Conservation (phyloP, 106 monocot genomes). For the Dendrobium catenatum region DNA sequence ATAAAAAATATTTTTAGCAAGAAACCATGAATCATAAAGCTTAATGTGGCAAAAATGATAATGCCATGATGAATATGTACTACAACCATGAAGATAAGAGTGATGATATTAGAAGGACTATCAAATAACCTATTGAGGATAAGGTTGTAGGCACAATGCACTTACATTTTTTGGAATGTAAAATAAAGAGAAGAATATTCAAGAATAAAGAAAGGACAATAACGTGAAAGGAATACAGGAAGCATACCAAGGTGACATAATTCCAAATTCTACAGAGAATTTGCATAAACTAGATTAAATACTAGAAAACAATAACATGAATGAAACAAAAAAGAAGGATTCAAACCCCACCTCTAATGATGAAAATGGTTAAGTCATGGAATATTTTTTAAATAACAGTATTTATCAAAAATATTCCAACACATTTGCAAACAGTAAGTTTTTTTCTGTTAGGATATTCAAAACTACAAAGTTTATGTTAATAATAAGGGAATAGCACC, state of each 20-base stretch:
- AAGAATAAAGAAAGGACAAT: no score
- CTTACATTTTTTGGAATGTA: no score
- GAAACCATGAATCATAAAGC: neutral
- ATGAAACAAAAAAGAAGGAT: neutral
- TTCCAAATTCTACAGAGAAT: neutral
- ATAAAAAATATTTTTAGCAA: neutral
- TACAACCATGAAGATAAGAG: neutral
- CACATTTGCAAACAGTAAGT: neutral
- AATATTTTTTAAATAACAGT: neutral
- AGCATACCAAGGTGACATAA: neutral
- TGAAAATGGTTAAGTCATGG: neutral
- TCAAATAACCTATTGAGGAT: no score
- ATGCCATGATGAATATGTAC: neutral
- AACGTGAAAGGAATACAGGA: no score
- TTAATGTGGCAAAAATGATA: neutral
- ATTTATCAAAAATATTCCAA: neutral
- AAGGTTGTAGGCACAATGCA: no score
- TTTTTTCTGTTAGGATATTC: neutral
- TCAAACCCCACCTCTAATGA: neutral
- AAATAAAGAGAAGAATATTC: no score
- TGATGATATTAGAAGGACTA: neutral
- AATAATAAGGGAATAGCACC: neutral
- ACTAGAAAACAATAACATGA: neutral
- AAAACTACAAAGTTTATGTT: neutral
- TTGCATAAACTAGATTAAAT: neutral